phyloP scores from a whole-genome alignment of 306 rosid species.

The Quercus rubra region DNA sequence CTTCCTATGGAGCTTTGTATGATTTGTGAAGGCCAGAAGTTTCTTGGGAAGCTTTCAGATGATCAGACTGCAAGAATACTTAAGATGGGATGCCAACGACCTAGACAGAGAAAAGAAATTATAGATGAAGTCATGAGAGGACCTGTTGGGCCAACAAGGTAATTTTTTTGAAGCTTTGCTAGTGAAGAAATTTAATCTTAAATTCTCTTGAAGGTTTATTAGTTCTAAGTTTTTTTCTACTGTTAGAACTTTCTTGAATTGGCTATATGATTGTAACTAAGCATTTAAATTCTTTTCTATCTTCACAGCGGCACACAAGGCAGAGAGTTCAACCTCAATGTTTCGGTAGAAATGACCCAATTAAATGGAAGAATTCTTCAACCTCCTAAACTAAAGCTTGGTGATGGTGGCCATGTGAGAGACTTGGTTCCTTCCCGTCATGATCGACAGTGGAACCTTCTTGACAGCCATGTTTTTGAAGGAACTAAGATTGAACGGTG shows the following conservation, averaged over 20 bases:
- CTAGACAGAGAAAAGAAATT: slow-evolving; percentile 77
- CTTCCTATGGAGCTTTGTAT: slow-evolving; percentile 99
- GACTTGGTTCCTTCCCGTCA: slow-evolving; percentile 77
- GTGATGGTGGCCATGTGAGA: slow-evolving; percentile 78
- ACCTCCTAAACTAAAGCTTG: slow-evolving; percentile 95
- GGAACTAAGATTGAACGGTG: slow-evolving; percentile 89
- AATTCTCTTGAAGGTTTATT: not conserved
- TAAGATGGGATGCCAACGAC: slow-evolving; percentile 95
- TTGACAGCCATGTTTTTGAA: slow-evolving; percentile 84
- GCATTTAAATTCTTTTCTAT: slow-evolving; percentile 19
- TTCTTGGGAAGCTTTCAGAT: slow-evolving; percentile 88
- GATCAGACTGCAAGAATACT: slow-evolving; percentile 95
- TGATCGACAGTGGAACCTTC: slow-evolving; percentile 92
- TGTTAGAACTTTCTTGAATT: not conserved
- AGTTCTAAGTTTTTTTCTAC: not conserved
- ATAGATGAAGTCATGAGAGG: slow-evolving; percentile 88
- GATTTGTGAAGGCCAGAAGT: slow-evolving; percentile 96
- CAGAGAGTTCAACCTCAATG: slow-evolving; percentile 76
- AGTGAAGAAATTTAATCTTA: not conserved
- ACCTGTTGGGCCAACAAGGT: slow-evolving; percentile 86
- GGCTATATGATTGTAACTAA: not conserved
- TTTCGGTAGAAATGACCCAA: slow-evolving; percentile 83
- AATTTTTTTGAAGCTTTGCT: not conserved
- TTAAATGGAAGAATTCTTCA: slow-evolving; percentile 83
- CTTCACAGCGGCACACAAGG: slow-evolving; percentile 71